phyloP scores from a whole-genome alignment of 2,329 filamentous ascomycete genomes.

The Raffaelea deltoideospora region DNA sequence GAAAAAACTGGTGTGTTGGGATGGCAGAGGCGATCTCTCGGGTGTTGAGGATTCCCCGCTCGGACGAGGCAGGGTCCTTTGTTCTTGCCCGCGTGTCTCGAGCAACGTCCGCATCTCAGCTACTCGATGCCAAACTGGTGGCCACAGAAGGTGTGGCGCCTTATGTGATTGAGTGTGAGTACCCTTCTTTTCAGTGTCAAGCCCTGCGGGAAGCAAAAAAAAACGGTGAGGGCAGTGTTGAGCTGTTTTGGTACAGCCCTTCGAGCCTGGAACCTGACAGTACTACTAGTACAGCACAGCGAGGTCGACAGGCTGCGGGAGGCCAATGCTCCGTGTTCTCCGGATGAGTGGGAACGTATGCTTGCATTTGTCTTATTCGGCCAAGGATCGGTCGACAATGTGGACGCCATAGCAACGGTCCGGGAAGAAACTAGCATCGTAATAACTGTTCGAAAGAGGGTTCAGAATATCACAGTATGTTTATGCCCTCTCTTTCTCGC shows the following conservation, averaged over 20 bases:
- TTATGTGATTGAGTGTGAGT: conserved; percentile 43
- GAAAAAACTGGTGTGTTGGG: too few species aligned
- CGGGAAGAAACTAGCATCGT: conserved; percentile 35
- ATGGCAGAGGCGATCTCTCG: conserved; percentile 8
- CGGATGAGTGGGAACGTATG: conserved; percentile 52
- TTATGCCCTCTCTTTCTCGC: conserved; percentile 4
- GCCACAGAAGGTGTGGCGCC: conserved; percentile 52
- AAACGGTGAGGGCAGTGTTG: not conserved
- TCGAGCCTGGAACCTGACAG: not conserved
- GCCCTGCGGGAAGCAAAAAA: too few species aligned
- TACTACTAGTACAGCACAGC: conserved; percentile 37
- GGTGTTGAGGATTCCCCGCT: conserved; percentile 44
- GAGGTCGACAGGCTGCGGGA: conserved; percentile 35
- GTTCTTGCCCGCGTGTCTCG: conserved; percentile 46
- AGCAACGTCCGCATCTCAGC: conserved; percentile 24
- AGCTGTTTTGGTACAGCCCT: not conserved
- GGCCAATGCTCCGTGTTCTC: conserved; percentile 36
- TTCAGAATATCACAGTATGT: conserved; percentile 53
- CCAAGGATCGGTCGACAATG: conserved; percentile 29
- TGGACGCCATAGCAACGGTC: conserved; percentile 46
- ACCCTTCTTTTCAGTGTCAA: not conserved
- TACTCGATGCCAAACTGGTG: conserved; percentile 50
- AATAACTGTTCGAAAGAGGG: conserved; percentile 49
- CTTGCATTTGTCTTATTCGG: conserved; percentile 41
- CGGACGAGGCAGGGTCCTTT: conserved; percentile 33